Percentiles rank a stretch among this genome's conserved stretches.
These are phyloP conservation scores for Mytilinidion resinicola DNA, from an alignment of 495 filamentous ascomycete species.

Conservation along the genomic window DNA sequence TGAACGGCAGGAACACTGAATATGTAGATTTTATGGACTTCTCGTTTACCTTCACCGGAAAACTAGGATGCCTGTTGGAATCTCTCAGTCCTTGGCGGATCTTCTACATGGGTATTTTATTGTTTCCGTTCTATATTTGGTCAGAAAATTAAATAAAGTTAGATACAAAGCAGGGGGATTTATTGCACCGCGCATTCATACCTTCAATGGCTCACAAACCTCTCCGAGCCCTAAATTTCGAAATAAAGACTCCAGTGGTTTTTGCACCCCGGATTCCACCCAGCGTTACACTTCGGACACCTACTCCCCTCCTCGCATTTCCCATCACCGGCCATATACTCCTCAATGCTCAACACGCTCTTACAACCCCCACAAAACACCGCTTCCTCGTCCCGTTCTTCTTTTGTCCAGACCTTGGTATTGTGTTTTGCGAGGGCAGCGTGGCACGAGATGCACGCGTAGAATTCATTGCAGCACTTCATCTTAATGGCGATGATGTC, in stretches of 20 bases:
- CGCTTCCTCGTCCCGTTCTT: constrained; percentile 9
- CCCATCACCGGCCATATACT: constrained; percentile 10
- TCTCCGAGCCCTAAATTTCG: neutral
- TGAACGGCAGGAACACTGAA: no score
- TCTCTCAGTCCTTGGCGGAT: no score
- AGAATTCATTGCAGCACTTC: constrained; percentile 22
- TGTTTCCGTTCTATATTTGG: no score
- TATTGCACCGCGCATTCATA: neutral
- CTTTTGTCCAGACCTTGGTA: constrained; percentile 5
- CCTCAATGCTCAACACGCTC: constrained; percentile 3
- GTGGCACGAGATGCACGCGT: constrained; percentile 27
- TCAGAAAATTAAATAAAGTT: no score
- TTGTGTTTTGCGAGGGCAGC: constrained; percentile 6
- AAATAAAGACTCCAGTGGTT: constrained; percentile 17
- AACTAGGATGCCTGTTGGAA: no score
- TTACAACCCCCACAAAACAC: constrained; percentile 21
- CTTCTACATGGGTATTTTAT: no score
- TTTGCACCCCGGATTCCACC: constrained; percentile 17
- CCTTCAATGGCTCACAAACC: neutral
- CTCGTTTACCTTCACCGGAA: no score
- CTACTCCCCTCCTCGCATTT: neutral
- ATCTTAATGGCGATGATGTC: constrained; percentile 29
- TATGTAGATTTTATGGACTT: no score
- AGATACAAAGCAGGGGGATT: no score
- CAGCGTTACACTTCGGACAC: constrained; percentile 7